Percentiles rank a stretch among this genome's conserved stretches.
phyloP scores from a whole-genome alignment of 1,284 basidiomycete species.

The Apiotrichum porosum region DNA sequence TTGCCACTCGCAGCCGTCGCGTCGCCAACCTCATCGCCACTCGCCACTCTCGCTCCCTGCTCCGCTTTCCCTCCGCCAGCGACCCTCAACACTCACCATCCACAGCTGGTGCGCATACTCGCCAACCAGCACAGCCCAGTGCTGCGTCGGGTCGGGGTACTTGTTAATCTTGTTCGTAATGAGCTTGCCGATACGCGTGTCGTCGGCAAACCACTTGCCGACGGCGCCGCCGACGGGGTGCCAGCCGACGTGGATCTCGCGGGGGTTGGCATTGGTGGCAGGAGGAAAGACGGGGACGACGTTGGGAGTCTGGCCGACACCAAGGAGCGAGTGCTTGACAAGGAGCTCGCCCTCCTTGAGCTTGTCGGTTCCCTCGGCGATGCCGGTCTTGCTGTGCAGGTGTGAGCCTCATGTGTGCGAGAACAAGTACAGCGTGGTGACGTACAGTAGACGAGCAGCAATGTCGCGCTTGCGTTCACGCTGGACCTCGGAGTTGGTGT shows the following conservation, averaged over 20 bases:
- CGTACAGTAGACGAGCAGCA: constrained; percentile 7
- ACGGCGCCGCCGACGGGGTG: constrained; percentile 15
- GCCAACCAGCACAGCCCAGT: constrained; percentile 17
- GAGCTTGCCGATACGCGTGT: constrained; percentile 12
- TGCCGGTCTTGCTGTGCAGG: constrained; percentile 5
- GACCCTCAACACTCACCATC: constrained; percentile 18
- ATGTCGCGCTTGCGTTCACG: constrained; percentile 16
- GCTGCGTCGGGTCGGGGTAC: constrained; percentile 19
- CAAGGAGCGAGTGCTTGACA: constrained; percentile 6
- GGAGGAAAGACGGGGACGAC: constrained; percentile 7
- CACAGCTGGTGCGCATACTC: constrained; percentile 18
- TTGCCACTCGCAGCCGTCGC: too few species aligned
- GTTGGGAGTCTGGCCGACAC: constrained; percentile 13
- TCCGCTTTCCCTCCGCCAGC: too few species aligned
- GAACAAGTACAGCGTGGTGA: not conserved
- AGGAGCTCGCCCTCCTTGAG: constrained; percentile 3
- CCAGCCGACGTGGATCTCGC: constrained; percentile 11
- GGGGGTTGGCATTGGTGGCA: not conserved
- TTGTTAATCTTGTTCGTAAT: constrained; percentile 18
- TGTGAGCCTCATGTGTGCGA: too few species aligned
- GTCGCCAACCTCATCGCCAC: too few species aligned
- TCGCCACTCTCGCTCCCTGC: too few species aligned
- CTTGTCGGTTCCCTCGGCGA: constrained; percentile 3
- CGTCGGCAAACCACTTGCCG: constrained; percentile 15
- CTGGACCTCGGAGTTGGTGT: not conserved